phyloP scores from a whole-genome alignment of 352 stramenopile species.

The Globisporangium paddicum region DNA sequence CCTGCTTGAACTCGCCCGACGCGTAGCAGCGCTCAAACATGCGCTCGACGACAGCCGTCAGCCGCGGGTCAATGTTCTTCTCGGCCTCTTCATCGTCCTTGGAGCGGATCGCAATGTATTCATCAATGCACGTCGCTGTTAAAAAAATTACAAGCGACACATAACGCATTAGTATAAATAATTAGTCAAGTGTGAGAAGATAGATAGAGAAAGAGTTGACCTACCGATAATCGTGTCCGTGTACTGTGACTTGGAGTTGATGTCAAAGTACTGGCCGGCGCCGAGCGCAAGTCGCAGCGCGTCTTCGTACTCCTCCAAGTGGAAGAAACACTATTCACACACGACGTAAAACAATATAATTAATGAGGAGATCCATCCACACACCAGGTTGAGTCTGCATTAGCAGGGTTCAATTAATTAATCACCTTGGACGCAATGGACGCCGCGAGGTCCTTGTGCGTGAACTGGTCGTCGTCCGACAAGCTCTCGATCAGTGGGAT shows the following conservation, averaged over 20 bases:
- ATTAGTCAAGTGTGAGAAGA: not conserved
- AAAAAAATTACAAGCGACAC: conserved; percentile 9
- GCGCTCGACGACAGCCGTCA: conserved; percentile 94
- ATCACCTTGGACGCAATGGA: conserved; percentile 86
- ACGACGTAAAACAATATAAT: conserved; percentile 3
- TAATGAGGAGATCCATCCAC: not conserved
- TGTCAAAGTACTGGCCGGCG: conserved; percentile 94
- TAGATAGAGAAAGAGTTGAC: not conserved
- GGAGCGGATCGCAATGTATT: conserved; percentile 91
- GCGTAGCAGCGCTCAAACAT: conserved; percentile 98
- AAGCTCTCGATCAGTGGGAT: conserved; percentile 92
- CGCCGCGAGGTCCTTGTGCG: conserved; percentile 87
- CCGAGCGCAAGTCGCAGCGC: conserved; percentile 93
- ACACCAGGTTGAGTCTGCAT: not conserved
- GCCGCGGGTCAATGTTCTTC: conserved; percentile 82
- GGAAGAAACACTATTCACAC: conserved; percentile 92
- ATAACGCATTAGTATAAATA: not conserved
- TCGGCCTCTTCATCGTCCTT: conserved; percentile 75
- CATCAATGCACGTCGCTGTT: conserved; percentile 93
- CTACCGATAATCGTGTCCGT: conserved; percentile 95
- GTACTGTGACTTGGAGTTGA: conserved; percentile 93
- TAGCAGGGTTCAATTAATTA: too few species aligned
- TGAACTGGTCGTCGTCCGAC: conserved; percentile 92
- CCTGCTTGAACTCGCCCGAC: conserved; percentile 93
- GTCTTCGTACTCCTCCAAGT: conserved; percentile 97